phyloP scores from a whole-genome alignment of 768 basidiomycete species.

The Udeniomyces megalosporus region DNA sequence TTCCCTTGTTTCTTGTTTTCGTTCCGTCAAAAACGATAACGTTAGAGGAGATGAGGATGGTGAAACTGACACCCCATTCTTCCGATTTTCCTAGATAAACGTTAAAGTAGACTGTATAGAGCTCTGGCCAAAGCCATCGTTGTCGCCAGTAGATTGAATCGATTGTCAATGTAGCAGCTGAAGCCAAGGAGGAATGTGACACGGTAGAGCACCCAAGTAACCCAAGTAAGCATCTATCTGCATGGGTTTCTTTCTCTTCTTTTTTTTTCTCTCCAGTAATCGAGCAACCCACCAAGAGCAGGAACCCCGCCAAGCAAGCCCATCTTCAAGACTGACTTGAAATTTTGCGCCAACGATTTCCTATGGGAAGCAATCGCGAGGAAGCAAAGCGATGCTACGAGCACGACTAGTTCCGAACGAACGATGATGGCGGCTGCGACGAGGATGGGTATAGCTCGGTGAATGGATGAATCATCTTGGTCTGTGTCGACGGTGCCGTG shows the following conservation, averaged over 20 bases:
- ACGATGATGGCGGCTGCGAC: slow-evolving; percentile 53
- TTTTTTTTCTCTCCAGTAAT: no score
- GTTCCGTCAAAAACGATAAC: slow-evolving; percentile 6
- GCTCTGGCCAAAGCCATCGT: slow-evolving; percentile 67
- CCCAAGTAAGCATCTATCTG: no score
- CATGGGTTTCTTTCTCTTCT: no score
- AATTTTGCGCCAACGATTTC: slow-evolving; percentile 30
- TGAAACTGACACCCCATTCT: slow-evolving; percentile 69
- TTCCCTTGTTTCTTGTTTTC: no score
- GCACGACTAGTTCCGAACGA: slow-evolving; percentile 57
- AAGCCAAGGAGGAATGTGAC: background rate
- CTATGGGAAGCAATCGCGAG: slow-evolving; percentile 25
- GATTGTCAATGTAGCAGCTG: slow-evolving; percentile 46
- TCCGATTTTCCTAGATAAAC: slow-evolving; percentile 67
- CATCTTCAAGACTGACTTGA: slow-evolving; percentile 1
- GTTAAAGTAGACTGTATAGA: slow-evolving; percentile 65
- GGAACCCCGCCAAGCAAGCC: slow-evolving; percentile 21
- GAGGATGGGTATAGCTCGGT: slow-evolving; percentile 51
- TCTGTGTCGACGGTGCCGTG: background rate
- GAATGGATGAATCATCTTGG: slow-evolving; percentile 39
- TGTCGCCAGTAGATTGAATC: slow-evolving; percentile 74
- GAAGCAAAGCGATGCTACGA: slow-evolving; percentile 43
- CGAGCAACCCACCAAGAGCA: slow-evolving; percentile 4
- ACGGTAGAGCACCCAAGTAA: background rate
- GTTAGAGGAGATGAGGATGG: background rate